Evolutionary conservation across 2,329 filamentous ascomycete species (phyloP), one percentile per base, ranked within the genome.

Genomic region (Pseudocercospora fuligena): DNA sequence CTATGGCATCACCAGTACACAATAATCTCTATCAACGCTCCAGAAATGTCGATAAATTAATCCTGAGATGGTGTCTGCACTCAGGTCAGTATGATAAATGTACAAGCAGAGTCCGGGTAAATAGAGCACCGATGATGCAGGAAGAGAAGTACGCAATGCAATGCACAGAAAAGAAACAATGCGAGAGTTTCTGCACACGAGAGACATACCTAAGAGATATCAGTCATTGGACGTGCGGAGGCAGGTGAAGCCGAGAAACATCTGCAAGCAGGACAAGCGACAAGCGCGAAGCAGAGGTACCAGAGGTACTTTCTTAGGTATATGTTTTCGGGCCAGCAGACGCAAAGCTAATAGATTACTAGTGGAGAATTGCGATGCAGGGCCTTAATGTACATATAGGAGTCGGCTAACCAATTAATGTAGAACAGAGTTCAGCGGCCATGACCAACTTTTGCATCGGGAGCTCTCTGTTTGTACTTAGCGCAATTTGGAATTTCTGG

Each of bases 261-360:
- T 56, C 46, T 63, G 59, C 65, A 56, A 61, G 33, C 57, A 47
- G 31, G 31, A 60, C 27, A 47, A 47, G 60, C 51, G 36, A 33
- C 36, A 29, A 58, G 56, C 33, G 49, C n/a, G 47, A 23, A 36
- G 29, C 33, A 57, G 27, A 40, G 51, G 54, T 23, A 54, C 7
- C 54, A 58, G 54, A 59, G 40, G 63, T 46, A 65, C 43, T 27
- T 64, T 66, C 64, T 61, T 63, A 68, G 66, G 61, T 51, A 54
- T 49, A 66, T 66, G 64, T 66, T 66, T 60, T 66, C 46, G 54
- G 64, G 56, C 51, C 25, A 60, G 58, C 59, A 58, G 59, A 33
- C 29, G 56, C 56, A 61, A 54, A 62, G 64, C 64, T 62, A 60
- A 58, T 64, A 66, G 67, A 65, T 67, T 66, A 60, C 57, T 54